Evolutionary conservation across 2,329 filamentous ascomycete species (phyloP), one percentile per base, ranked within the genome.

Genomic region (Nothomitra cinnamomea): DNA sequence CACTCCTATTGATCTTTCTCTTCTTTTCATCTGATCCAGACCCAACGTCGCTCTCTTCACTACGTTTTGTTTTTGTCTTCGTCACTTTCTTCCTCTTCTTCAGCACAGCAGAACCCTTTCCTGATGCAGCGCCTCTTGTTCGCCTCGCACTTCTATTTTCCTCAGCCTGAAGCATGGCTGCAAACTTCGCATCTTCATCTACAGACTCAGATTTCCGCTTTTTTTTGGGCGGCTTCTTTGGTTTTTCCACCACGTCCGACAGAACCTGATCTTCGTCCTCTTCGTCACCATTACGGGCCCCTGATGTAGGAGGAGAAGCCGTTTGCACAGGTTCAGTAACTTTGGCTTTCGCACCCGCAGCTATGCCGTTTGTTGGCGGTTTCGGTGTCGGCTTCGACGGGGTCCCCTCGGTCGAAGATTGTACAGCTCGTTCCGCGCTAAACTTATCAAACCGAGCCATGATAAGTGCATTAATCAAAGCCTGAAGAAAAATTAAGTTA

Each of bases 131-230:
- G 5, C 87, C 86, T 45, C 90, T 78, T 2, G 89, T 95, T 17
- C 85, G 77, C 53, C 87, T 76, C 50, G 79, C 80, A 43, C 79
- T 73, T 59, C 79, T 75, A 67, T 96, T 94, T 70, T 95, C 87
- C 66, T 96, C 86, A 0, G 88, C 90, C 68, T 98, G 92, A 36
- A 98, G 74, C 65, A 84, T 80, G 15, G 88, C 88, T 1, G 92
- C 92, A 57, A 90, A 79, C 45, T 84, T 80, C 35, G 90, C 92
- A 67, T 98, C 92, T 32, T 85, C 83, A 58, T 94, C 87, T 59
- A 78, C 70, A 25, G 78, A 76, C 63, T 81, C 81, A 55, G 72
- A 67, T 60, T 74, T 76, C 60, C 68, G 70, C 67, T 83, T 83
- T 69, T 87, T 87, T 65, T 82, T 85, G 58, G 69, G 65, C 3